A percentile compares a stretch with the other conserved stretches of the same genome.
phyloP scores from a whole-genome alignment of 78 protist genomes.

The Bigelowiella natans region DNA sequence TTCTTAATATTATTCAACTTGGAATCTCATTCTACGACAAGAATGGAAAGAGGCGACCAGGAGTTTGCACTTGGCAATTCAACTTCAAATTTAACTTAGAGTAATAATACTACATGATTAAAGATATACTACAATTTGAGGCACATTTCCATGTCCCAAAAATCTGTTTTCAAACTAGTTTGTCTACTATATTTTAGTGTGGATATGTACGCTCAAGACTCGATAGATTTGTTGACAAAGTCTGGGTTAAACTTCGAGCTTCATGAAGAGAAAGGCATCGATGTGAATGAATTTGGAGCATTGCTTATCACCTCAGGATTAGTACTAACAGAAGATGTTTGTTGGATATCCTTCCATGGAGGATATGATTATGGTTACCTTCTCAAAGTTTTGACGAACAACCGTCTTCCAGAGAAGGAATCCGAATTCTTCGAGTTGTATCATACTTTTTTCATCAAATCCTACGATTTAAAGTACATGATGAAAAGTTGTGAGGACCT shows the following conservation, averaged over 20 bases:
- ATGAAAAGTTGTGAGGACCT: constrained; percentile 55
- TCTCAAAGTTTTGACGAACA: constrained; percentile 62
- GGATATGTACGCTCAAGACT: constrained; percentile 52
- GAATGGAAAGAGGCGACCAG: constrained; percentile 55
- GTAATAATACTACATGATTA: not conserved
- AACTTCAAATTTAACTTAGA: constrained; percentile 75
- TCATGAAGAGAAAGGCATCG: constrained; percentile 50
- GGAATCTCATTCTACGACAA: constrained; percentile 76
- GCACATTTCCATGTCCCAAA: no score
- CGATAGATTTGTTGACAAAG: constrained; percentile 75
- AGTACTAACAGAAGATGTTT: constrained; percentile 25
- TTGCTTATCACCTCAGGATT: constrained; percentile 23
- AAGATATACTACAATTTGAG: no score
- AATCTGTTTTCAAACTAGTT: no score
- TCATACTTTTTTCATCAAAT: constrained; percentile 65
- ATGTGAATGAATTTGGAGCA: constrained; percentile 18
- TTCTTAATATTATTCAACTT: constrained; percentile 86
- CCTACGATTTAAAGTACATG: constrained; percentile 87
- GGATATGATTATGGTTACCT: constrained; percentile 76
- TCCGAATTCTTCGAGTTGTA: constrained; percentile 62
- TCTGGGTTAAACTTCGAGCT: constrained; percentile 87
- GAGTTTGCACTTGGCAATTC: constrained; percentile 91
- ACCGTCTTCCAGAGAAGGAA: constrained; percentile 71
- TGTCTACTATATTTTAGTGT: not conserved
- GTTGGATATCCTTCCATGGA: constrained; percentile 54